phyloP scores from a whole-genome alignment of 116 monocot genomes.

The Zostera marina region DNA sequence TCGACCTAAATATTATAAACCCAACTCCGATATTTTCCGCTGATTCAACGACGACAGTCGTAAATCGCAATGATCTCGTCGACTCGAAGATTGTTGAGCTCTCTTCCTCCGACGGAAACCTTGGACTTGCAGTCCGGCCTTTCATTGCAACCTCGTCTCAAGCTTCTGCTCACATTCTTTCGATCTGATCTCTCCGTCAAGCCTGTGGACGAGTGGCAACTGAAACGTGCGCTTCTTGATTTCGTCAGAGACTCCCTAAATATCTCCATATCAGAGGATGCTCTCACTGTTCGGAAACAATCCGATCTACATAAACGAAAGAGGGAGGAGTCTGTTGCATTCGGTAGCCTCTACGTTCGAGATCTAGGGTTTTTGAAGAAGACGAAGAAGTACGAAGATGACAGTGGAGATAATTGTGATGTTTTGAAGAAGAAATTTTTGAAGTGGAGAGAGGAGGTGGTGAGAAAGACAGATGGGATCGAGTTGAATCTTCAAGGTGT shows the following conservation, averaged over 20 bases:
- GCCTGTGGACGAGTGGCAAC: slow-evolving; percentile 88
- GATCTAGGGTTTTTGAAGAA: slow-evolving; percentile 35
- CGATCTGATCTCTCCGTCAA: slow-evolving; percentile 67
- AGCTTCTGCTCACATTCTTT: slow-evolving; percentile 73
- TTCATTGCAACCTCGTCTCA: slow-evolving; percentile 52
- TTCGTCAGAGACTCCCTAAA: slow-evolving; percentile 58
- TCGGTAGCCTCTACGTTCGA: slow-evolving; percentile 50
- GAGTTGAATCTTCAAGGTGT: slow-evolving; percentile 80
- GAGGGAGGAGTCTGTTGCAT: slow-evolving; percentile 63
- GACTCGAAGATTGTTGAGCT: slow-evolving; percentile 1
- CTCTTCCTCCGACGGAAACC: slow-evolving; percentile 27
- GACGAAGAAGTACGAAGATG: slow-evolving; percentile 4
- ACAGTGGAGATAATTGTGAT: slow-evolving; percentile 21
- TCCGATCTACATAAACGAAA: slow-evolving; percentile 77
- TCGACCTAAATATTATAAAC: not conserved
- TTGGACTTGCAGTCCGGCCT: slow-evolving; percentile 37
- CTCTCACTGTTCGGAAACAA: slow-evolving; percentile 39
- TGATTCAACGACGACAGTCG: too few relatives aligned
- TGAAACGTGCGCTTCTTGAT: slow-evolving; percentile 54
- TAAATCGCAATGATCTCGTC: slow-evolving; percentile 7
- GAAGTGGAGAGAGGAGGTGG: slow-evolving; percentile 41
- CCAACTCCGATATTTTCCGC: not conserved
- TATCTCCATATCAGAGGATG: slow-evolving; percentile 45
- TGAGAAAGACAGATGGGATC: slow-evolving; percentile 44
- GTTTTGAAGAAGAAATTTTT: slow-evolving; percentile 23